Evolutionary conservation across 768 basidiomycete species (phyloP), one percentile per base, ranked within the genome.

Genomic region (Paxillus involutus): DNA sequence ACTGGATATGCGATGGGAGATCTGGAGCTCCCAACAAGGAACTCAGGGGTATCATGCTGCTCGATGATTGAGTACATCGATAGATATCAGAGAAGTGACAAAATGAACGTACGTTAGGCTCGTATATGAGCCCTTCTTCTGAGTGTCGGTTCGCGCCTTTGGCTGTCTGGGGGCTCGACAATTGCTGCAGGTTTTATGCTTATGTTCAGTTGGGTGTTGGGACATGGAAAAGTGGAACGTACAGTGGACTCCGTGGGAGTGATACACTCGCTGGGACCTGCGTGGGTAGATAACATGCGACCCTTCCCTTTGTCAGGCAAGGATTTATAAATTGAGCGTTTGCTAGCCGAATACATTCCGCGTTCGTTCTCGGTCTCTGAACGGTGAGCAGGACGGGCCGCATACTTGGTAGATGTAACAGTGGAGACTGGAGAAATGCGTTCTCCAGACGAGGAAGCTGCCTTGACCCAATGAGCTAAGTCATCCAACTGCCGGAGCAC

Each of bases 1-100:
- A 63, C 63, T 4, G 71, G 68, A 29, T 67, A 69, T 26, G 56
- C 69, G 39, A 72, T 24, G 6, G 61, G 65, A 43, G 71, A 72
- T 46, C 55, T 61, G 12, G 71, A 71, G 41, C 65, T 61, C 6
- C 69, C 71, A 21, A 49, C 67, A 6, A 68, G 67, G 49, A 71
- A 71, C 49, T 67, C 67, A n/a, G 69, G 67, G 6, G 65, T 63
- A 33, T 62, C 29, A 37, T 62, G 39, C 60, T 67, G 51, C 16
- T 37, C 4, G 41, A 45, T 4, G 17, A 19, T 35, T 13, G 21
- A 3, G 24, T 29, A 9, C 2, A 26, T 26, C 26, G 37, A 10
- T 24, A 17, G 12, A n/a, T 19, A 43, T n/a, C 4, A 49, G 21
- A 35, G 19, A 32, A 17, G 29, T 21, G 45, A 49, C 49, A 57